These are phyloP conservation scores for Cercospora brassicicola DNA, from an alignment of 2,329 filamentous ascomycete species.

Conservation along the genomic window DNA sequence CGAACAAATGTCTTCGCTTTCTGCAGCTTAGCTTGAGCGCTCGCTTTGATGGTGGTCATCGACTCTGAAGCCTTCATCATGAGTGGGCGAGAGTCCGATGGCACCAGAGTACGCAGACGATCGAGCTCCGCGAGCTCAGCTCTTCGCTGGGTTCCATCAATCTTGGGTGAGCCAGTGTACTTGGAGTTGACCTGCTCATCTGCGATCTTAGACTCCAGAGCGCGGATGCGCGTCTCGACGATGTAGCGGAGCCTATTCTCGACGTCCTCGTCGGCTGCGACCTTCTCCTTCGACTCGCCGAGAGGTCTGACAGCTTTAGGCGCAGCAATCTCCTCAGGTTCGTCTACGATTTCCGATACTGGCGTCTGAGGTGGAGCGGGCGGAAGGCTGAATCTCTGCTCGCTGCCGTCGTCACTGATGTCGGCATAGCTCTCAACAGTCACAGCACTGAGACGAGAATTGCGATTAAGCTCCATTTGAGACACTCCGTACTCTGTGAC, in stretches of 20 bases:
- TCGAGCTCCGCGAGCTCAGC: constrained; percentile 20
- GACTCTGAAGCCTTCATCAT: constrained; percentile 13
- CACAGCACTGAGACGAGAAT: constrained; percentile 7
- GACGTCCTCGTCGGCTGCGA: not conserved
- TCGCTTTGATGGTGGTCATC: constrained; percentile 1
- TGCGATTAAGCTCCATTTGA: constrained; percentile 8
- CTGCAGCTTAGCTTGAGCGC: constrained; percentile 10
- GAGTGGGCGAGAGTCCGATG: constrained; percentile 12
- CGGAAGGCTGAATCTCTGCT: constrained; percentile 14
- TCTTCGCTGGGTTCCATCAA: constrained; percentile 12
- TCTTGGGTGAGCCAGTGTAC: constrained; percentile 7
- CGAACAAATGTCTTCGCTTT: constrained; percentile 15
- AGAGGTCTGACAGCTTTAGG: not conserved
- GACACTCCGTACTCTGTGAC: constrained; percentile 17
- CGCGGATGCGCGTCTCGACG: constrained; percentile 9
- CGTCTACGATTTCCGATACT: not conserved
- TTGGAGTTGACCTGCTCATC: constrained; percentile 2
- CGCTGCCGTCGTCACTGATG: constrained; percentile 27
- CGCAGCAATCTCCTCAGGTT: not conserved
- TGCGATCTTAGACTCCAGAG: constrained; percentile 16
- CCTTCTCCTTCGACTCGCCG: not conserved
- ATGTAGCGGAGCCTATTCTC: not conserved
- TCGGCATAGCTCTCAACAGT: constrained; percentile 30
- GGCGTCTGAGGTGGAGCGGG: not conserved
- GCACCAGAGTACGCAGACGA: constrained; percentile 9